Evolutionary conservation across 139 green algal species (phyloP).

Genomic region (Prasinococcaceae sp.): DNA sequence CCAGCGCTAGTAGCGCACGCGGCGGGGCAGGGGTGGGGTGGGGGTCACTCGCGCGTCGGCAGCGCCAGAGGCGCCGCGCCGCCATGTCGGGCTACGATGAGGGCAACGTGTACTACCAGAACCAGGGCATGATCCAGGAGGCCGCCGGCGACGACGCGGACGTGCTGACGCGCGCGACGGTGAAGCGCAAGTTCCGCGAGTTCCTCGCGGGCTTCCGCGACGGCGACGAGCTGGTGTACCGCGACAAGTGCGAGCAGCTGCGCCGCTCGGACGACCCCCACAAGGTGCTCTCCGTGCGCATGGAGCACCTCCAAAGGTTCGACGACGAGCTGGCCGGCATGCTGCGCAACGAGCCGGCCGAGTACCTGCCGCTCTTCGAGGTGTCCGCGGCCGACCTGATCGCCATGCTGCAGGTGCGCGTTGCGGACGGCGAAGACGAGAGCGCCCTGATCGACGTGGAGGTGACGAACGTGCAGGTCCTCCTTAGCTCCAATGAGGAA

Average conservation of each 20-base stretch:
- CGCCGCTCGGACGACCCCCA: neutral
- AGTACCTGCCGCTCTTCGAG: slow-evolving; percentile 67
- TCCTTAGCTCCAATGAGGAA: slow-evolving; percentile 31
- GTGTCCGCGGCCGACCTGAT: slow-evolving; percentile 46
- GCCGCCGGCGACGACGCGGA: neutral
- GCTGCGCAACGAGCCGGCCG: slow-evolving; percentile 42
- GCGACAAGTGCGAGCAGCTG: neutral
- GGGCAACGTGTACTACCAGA: slow-evolving; percentile 29
- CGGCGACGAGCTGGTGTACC: neutral
- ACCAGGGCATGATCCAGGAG: slow-evolving; percentile 13
- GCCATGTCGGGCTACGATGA: slow-evolving; percentile 34
- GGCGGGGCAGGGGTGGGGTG: no score
- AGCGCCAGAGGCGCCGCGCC: no score
- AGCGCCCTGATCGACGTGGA: slow-evolving; percentile 5
- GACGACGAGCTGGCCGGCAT: slow-evolving; percentile 37
- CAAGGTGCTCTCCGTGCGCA: slow-evolving; percentile 11
- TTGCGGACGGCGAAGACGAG: slow-evolving; percentile 22
- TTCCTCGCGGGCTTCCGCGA: slow-evolving; percentile 31
- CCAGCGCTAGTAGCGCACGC: no score
- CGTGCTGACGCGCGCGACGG: neutral
- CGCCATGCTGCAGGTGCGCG: slow-evolving; percentile 26
- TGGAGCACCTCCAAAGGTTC: slow-evolving; percentile 29
- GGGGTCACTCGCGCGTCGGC: no score
- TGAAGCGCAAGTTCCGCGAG: slow-evolving; percentile 25
- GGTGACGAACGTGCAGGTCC: slow-evolving; percentile 27